Percentiles rank a stretch among this genome's conserved stretches.
phyloP scores from a whole-genome alignment of 2,329 filamentous ascomycete genomes.

The Paradendryphiella salina region DNA sequence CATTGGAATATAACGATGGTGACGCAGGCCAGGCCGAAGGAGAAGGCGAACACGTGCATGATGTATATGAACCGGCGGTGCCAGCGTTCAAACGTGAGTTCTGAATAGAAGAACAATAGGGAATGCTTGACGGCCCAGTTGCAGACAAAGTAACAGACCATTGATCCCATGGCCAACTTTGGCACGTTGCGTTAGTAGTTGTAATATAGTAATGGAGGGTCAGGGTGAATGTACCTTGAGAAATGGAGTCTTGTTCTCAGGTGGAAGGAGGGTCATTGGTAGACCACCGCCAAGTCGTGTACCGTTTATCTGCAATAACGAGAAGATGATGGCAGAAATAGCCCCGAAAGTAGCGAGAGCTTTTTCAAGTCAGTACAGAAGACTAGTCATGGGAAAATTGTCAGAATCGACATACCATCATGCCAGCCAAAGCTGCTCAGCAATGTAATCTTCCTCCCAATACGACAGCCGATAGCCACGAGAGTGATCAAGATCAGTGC shows the following conservation, averaged over 20 bases:
- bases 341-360: slow-evolving; percentile 31
- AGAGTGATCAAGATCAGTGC: slow-evolving; percentile 31
- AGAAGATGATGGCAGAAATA: slow-evolving; percentile 31
- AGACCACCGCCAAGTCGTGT: slow-evolving; percentile 30
- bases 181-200: not conserved
- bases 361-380: slow-evolving; percentile 13
- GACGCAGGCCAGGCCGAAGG: slow-evolving; percentile 42
- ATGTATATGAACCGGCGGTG: slow-evolving; percentile 35
- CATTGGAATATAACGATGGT: slow-evolving; percentile 45
- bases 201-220: no score
- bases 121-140: slow-evolving; percentile 50
- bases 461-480: slow-evolving; percentile 27
- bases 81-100: slow-evolving; percentile 37
- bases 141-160: slow-evolving; percentile 46
- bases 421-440: slow-evolving; percentile 32
- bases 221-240: slow-evolving; percentile 13
- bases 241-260: slow-evolving; percentile 14
- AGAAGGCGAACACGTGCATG: slow-evolving; percentile 42
- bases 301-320: slow-evolving; percentile 30
- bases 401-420: slow-evolving; percentile 25
- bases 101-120: slow-evolving; percentile 47
- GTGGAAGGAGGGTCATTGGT: slow-evolving; percentile 15
- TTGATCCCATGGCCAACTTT: slow-evolving; percentile 29
- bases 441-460: slow-evolving; percentile 28
- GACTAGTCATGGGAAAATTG: not conserved